Base-by-base conservation (phyloP, 2,329 filamentous ascomycete species). In the Fusarium musae region DNA sequence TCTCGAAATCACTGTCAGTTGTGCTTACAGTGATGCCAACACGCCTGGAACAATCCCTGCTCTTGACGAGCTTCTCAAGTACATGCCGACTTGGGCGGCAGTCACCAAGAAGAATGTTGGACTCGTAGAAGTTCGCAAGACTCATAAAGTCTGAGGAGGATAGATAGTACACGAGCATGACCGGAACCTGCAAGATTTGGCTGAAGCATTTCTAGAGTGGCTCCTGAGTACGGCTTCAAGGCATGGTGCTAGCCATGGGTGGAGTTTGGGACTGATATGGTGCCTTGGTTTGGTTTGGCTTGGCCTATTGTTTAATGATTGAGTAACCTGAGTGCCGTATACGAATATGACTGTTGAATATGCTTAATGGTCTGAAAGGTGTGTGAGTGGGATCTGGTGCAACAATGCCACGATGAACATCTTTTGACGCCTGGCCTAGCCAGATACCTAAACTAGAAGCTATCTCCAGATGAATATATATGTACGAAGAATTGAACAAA, bases 1-100 rank as follows among this genome's bases (percentile, higher is more conserved):
- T 9, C 79, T 94, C 39, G 87, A 86, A 72, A 93, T 95, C 3
- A 87, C 84, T 39, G 90, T 95, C 3, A 87, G 92, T 21, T 98
- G 96, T 82, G 85, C 93, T 37, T 98, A 95, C 95, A 94, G 92
- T 77, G 96, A 99, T 83, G 91, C 89, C 49, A 98, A 98, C 78
- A 83, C 85, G 40, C 82, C 83, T 5, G 92, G 90, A 7, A 86
- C 87, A 2, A 95, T 98, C 53, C 95, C 96, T 0, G 95, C 95
- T 2, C 88, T 96, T 58, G 93, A 96, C 75, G 95, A 98, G 82
- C 86, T 93, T 54, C 85, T 88, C 75, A 88, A 91, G 79, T 98
- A 91, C 82, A 87, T 91, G 75, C 96, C 96, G 2, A 84, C 86
- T 9, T 99, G 96, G 96, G 90, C 91, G 11, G 91, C 92, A 15